phyloP scores from a whole-genome alignment of 1,284 basidiomycete genomes.

The Microbotryomycetes sp. region DNA sequence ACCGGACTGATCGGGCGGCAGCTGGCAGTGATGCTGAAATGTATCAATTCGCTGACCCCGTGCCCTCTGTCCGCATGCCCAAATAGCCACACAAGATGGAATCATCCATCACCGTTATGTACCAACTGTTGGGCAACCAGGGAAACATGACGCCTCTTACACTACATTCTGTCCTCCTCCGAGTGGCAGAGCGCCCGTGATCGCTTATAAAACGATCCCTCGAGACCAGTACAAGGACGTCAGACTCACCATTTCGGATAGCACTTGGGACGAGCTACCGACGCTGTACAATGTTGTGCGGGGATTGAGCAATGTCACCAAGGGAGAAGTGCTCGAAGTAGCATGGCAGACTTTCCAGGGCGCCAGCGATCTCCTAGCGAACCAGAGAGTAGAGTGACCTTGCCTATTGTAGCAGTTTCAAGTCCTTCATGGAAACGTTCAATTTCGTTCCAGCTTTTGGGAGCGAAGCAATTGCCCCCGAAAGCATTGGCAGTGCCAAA shows the following conservation, averaged over 20 bases:
- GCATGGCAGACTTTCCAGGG: conserved; percentile 17
- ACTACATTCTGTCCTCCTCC: conserved; percentile 31
- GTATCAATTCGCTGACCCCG: neutral
- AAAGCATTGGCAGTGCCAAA: no score
- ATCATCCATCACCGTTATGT: conserved; percentile 37
- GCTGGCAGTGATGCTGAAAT: no score
- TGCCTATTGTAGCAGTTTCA: no score
- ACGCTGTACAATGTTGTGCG: conserved; percentile 33
- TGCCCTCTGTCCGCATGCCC: no score
- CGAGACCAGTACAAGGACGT: conserved; percentile 6
- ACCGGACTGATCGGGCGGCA: neutral
- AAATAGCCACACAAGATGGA: conserved; percentile 34
- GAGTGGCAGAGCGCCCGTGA: conserved; percentile 14
- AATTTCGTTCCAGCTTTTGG: no score
- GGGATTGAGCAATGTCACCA: conserved; percentile 21
- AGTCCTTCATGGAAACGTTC: no score
- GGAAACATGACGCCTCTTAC: conserved; percentile 37
- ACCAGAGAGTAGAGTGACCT: conserved; percentile 14
- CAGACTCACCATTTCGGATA: conserved; percentile 17
- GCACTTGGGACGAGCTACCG: conserved; percentile 27
- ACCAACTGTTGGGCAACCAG: conserved; percentile 36
- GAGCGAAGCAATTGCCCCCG: no score
- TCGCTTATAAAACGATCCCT: conserved; percentile 8
- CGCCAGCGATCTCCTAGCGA: conserved; percentile 10
- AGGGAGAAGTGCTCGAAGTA: conserved; percentile 14